These are phyloP conservation scores for Trichocladium antarcticum DNA, from an alignment of 495 filamentous ascomycete species.

Conservation along the genomic window DNA sequence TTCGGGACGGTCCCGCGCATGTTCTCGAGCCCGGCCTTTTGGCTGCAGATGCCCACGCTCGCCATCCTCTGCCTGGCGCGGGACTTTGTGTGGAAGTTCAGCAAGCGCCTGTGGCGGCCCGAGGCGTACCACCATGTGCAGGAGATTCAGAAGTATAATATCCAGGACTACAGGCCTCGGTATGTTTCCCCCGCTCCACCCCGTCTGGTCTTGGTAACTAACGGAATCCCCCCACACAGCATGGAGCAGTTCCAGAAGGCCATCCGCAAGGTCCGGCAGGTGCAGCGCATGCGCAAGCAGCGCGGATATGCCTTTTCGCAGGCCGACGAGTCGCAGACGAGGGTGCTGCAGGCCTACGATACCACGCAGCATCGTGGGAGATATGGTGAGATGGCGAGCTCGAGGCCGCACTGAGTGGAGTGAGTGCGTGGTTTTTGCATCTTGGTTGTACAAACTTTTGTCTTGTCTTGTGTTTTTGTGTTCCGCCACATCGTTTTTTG, in stretches of 20 bases:
- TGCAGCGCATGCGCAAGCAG: slow-evolving; percentile 98
- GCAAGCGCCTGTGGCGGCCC: slow-evolving; percentile 91
- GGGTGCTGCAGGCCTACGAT: slow-evolving; percentile 93
- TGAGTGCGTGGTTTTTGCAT: not conserved
- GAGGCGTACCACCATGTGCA: slow-evolving; percentile 97
- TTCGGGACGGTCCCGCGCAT: slow-evolving; percentile 69
- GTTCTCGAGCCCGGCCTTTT: slow-evolving; percentile 76
- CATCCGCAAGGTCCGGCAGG: slow-evolving; percentile 94
- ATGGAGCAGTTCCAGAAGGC: slow-evolving; percentile 99
- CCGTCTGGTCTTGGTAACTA: not conserved
- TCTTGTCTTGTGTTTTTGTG: not conserved
- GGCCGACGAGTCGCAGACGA: slow-evolving; percentile 87
- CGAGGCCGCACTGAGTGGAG: slow-evolving; percentile 24
- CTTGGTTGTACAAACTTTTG: not conserved
- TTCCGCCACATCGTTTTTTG: too few species aligned
- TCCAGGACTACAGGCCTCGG: slow-evolving; percentile 94
- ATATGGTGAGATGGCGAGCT: slow-evolving; percentile 93
- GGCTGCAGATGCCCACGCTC: slow-evolving; percentile 71
- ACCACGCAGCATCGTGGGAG: slow-evolving; percentile 83
- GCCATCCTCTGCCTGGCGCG: slow-evolving; percentile 76
- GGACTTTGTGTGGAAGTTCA: slow-evolving; percentile 77
- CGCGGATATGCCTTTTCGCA: slow-evolving; percentile 97
- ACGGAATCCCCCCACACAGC: slow-evolving; percentile 31
- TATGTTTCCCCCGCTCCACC: slow-evolving; percentile 24
- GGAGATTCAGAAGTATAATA: slow-evolving; percentile 99